Evolutionary conservation across 345 rosid species (phyloP).

Genomic region (Laguncularia racemosa): DNA sequence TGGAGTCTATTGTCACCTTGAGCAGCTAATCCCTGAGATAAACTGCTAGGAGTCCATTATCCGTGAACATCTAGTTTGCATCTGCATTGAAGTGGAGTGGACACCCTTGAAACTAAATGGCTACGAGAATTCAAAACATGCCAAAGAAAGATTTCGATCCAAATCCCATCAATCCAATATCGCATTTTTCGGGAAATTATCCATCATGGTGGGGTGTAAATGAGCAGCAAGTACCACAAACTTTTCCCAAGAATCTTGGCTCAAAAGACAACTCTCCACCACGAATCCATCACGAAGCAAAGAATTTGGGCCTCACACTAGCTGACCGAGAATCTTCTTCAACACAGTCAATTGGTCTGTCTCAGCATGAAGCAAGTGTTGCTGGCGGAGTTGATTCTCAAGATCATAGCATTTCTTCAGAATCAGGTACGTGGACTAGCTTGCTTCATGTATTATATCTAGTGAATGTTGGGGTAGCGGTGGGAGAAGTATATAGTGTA

Average conservation of each 20-base stretch:
- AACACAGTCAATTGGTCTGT: slow-evolving; percentile 23
- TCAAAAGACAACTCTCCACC: slow-evolving; percentile 20
- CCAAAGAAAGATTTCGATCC: slow-evolving; percentile 23
- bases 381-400: slow-evolving; percentile 25
- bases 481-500: not conserved
- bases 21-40: slow-evolving; percentile 13
- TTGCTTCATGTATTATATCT: not conserved
- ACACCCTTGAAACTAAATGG: slow-evolving; percentile 18
- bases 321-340: slow-evolving; percentile 34
- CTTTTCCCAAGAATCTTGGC: slow-evolving; percentile 17
- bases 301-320: slow-evolving; percentile 26
- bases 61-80: slow-evolving; percentile 4
- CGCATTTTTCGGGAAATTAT: slow-evolving; percentile 15
- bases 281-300: slow-evolving; percentile 15
- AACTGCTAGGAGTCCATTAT: slow-evolving; percentile 7
- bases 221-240: slow-evolving; percentile 15
- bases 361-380: slow-evolving; percentile 24
- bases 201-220: slow-evolving; percentile 31
- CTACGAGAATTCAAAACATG: slow-evolving; percentile 23
- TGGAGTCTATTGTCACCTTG: slow-evolving; percentile 3
- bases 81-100: slow-evolving; percentile 5
- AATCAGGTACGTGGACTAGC: slow-evolving; percentile 23
- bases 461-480: not conserved
- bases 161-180: slow-evolving; percentile 8
- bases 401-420: slow-evolving; percentile 32